Conservation (phyloP, 2,329 filamentous ascomycete species). For the Juglanconis juglandina region DNA sequence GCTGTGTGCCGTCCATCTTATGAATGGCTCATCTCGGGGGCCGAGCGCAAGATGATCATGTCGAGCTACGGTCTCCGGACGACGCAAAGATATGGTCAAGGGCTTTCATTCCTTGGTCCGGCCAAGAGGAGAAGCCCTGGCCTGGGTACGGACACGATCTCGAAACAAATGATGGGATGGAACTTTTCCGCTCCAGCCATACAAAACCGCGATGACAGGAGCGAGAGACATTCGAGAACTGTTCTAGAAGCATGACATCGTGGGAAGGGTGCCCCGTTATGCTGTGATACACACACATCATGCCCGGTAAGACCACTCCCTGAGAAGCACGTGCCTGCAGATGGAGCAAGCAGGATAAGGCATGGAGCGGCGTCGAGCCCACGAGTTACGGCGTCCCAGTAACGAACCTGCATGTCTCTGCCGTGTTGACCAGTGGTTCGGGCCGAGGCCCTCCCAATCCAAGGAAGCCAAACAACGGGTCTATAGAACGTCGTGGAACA, state of each 20-base stretch:
- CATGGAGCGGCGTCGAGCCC: background rate
- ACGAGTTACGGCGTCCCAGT: background rate
- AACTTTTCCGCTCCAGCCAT: too few relatives aligned
- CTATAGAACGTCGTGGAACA: too few relatives aligned
- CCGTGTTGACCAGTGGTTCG: background rate
- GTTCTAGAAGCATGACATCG: background rate
- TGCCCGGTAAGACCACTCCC: background rate
- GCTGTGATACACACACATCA: background rate
- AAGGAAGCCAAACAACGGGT: too few relatives aligned
- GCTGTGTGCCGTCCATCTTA: too few relatives aligned
- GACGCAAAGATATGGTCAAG: background rate
- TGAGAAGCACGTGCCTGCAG: background rate
- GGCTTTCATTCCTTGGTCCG: background rate
- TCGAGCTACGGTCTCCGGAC: too few relatives aligned
- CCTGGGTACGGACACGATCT: too few relatives aligned
- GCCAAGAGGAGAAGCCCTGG: too few relatives aligned
- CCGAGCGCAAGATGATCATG: too few relatives aligned
- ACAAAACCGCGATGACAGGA: too few relatives aligned
- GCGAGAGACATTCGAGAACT: background rate
- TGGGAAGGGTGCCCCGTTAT: background rate
- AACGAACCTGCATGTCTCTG: constrained; percentile 6
- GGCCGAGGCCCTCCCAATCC: too few relatives aligned
- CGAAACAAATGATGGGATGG: too few relatives aligned
- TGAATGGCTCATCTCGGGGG: too few relatives aligned
- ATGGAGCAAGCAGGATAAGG: background rate